Evolutionary conservation across 75 land plant genomes (phyloP).

Genomic region (Pinus albicaulis): DNA sequence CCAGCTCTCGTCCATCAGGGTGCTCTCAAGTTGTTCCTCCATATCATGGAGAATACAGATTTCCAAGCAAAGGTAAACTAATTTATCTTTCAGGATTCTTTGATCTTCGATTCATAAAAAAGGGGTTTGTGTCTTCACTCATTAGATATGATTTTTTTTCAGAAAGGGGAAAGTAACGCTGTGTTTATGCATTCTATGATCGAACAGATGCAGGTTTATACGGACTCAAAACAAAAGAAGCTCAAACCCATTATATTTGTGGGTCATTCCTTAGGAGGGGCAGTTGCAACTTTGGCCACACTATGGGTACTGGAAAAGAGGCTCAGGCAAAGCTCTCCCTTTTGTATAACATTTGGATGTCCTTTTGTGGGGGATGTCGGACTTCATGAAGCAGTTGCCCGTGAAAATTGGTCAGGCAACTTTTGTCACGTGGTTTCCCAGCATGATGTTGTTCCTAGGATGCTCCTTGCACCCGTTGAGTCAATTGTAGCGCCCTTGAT

Average conservation of each 20-base stretch:
- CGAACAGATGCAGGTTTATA: not conserved
- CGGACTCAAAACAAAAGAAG: not conserved
- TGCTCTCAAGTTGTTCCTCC: not conserved
- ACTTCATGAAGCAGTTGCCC: conserved; percentile 36
- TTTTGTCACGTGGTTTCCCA: conserved; percentile 47
- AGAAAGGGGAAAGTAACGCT: not conserved
- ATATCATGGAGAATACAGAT: not conserved
- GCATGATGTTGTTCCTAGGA: conserved; percentile 57
- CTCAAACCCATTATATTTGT: conserved; percentile 37
- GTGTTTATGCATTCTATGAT: not conserved
- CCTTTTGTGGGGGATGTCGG: conserved; percentile 54
- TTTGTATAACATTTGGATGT: conserved; percentile 64
- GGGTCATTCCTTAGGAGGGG: conserved; percentile 68
- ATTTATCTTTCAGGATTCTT: not conserved
- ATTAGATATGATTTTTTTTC: not conserved
- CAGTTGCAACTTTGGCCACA: conserved; percentile 54
- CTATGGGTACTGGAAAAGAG: conserved; percentile 38
- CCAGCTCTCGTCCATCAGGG: too few relatives aligned
- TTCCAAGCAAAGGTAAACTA: not conserved
- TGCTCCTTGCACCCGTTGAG: conserved; percentile 45
- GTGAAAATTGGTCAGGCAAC: conserved; percentile 46
- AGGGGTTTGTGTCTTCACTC: not conserved
- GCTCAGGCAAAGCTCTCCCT: conserved; percentile 1
- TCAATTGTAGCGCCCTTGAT: conserved; percentile 25
- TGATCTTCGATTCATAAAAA: not conserved